A percentile compares a stretch with the other conserved stretches of the same genome.
phyloP scores from a whole-genome alignment of 108 stramenopile genomes.

The Schizochytrium sp. region DNA sequence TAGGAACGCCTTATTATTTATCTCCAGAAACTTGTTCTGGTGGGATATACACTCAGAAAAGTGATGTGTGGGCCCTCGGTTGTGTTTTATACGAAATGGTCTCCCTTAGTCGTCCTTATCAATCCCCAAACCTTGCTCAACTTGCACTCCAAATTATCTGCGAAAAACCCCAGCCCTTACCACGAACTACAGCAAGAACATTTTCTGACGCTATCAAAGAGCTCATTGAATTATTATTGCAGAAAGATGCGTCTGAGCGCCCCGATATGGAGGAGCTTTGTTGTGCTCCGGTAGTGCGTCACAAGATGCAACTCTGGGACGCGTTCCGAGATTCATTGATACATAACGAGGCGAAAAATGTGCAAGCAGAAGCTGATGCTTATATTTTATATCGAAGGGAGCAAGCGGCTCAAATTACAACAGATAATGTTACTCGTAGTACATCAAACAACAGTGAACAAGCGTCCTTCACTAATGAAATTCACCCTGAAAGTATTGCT shows the following conservation, averaged over 20 bases:
- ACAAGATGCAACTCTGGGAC: conserved; percentile 26
- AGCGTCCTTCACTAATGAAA: not conserved
- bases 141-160: conserved; percentile 59
- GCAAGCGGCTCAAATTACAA: no score
- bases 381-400: not conserved
- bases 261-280: conserved; percentile 30
- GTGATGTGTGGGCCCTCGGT: conserved; percentile 67
- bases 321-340: conserved; percentile 49
- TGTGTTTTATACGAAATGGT: conserved; percentile 66
- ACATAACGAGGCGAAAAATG: conserved; percentile 8
- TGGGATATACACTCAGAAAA: conserved; percentile 61
- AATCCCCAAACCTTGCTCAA: conserved; percentile 41
- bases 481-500: no score
- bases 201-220: not conserved
- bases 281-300: not conserved
- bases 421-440: no score
- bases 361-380: not conserved
- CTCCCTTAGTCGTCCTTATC: conserved; percentile 8
- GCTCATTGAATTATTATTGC: not conserved
- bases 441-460: not conserved
- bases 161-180: not conserved
- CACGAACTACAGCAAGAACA: not conserved
- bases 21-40: conserved; percentile 64
- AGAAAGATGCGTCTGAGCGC: not conserved
- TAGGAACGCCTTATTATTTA: conserved; percentile 78